Conservation (phyloP, 2,329 filamentous ascomycete genomes). For the Harringtonia lauricola region DNA sequence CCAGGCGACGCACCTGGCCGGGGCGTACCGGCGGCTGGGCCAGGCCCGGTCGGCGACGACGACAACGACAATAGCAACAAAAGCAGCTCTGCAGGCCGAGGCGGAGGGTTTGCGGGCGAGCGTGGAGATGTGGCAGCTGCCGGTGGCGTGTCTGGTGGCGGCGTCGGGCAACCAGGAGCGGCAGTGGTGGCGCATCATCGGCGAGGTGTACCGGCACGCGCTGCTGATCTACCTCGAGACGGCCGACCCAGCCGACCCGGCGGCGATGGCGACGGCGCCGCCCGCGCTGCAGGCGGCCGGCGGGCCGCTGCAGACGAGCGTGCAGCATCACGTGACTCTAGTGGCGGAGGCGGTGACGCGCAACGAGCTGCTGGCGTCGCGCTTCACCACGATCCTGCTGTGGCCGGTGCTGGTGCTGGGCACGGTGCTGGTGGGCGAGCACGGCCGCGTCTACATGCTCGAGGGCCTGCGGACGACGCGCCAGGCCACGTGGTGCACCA, state of each 20-base stretch:
- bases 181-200: conserved; percentile 9
- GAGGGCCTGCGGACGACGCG: conserved; percentile 8
- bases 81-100: too few species aligned
- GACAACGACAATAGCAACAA: too few species aligned
- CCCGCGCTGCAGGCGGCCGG: background rate
- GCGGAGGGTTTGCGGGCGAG: conserved; percentile 6
- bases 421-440: conserved; percentile 4
- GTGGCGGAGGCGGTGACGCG: conserved; percentile 9
- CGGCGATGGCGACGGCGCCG: background rate
- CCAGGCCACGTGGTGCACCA: conserved; percentile 7
- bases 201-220: conserved; percentile 11
- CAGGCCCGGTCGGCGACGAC: background rate
- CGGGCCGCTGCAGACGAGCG: background rate
- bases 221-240: conserved; percentile 11
- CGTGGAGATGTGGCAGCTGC: conserved; percentile 9
- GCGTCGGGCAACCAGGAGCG: conserved; percentile 8
- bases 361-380: conserved; percentile 8
- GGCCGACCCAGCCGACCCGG: background rate
- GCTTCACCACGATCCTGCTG: conserved; percentile 10
- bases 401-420: conserved; percentile 12
- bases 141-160: conserved; percentile 2
- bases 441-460: conserved; percentile 7
- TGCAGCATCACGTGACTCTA: conserved; percentile 8
- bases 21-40: background rate
- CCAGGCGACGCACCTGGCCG: conserved; percentile 8